Evolutionary conservation across 768 basidiomycete genomes (phyloP).

Genomic region (Tricholomella constricta): DNA sequence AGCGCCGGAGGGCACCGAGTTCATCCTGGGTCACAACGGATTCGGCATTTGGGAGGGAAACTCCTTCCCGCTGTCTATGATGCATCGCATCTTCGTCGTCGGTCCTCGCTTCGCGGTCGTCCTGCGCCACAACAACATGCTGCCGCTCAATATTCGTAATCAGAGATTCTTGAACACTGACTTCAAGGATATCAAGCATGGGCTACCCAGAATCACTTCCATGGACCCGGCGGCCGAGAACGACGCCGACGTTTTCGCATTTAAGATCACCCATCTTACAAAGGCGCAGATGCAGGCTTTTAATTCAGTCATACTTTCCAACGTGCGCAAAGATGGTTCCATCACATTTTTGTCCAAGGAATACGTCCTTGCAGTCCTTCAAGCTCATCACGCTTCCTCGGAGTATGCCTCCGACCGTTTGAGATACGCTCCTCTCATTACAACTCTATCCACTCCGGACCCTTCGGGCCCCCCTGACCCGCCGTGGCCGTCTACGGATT

Average conservation of each 20-base stretch:
- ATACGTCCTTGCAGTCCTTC: conserved; percentile 9
- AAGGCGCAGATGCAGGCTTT: conserved; percentile 18
- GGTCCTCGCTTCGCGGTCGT: conserved; percentile 30
- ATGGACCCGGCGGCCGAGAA: conserved; percentile 1
- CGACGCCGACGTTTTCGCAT: conserved; percentile 22
- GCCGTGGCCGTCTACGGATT: no score
- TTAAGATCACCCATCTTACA: conserved; percentile 23
- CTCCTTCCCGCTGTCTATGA: neutral
- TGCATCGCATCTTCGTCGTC: conserved; percentile 30
- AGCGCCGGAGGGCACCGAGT: conserved; percentile 29
- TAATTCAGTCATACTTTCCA: conserved; percentile 18
- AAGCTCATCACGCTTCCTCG: neutral
- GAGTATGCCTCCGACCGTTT: neutral
- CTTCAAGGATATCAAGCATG: conserved; percentile 4
- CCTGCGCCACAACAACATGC: conserved; percentile 15
- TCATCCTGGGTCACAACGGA: conserved; percentile 26
- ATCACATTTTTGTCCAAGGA: conserved; percentile 18
- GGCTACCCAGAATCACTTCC: neutral
- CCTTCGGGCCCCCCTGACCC: no score
- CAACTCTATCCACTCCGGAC: neutral
- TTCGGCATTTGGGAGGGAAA: conserved; percentile 34
- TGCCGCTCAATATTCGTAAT: neutral
- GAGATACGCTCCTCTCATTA: neutral
- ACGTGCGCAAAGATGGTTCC: conserved; percentile 11
- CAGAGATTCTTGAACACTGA: neutral